Conservation (phyloP, 768 basidiomycete species). For the Mycena haematopus region DNA sequence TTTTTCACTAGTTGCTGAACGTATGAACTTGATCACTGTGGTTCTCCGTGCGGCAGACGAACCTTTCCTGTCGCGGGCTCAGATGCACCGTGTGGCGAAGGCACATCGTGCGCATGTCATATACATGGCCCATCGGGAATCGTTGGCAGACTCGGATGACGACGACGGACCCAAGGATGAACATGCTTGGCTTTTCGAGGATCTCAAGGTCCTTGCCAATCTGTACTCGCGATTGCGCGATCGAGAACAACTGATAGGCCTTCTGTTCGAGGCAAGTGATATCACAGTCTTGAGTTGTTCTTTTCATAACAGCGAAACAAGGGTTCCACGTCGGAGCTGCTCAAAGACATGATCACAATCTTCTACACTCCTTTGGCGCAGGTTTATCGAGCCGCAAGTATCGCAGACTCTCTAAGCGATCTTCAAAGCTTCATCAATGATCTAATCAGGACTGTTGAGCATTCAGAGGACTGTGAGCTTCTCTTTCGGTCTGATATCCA, state of each 20-base stretch:
- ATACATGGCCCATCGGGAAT: slow-evolving; percentile 69
- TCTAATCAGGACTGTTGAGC: slow-evolving; percentile 92
- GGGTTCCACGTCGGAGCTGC: slow-evolving; percentile 93
- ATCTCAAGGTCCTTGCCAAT: slow-evolving; percentile 79
- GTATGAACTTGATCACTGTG: slow-evolving; percentile 76
- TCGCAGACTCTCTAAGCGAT: slow-evolving; percentile 91
- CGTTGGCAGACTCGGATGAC: slow-evolving; percentile 83
- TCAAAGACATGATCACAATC: slow-evolving; percentile 99
- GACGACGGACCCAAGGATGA: slow-evolving; percentile 94
- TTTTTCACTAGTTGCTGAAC: slow-evolving; percentile 57
- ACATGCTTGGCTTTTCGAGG: slow-evolving; percentile 96
- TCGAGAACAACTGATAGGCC: slow-evolving; percentile 87
- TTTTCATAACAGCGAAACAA: slow-evolving; percentile 38
- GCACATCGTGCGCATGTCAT: slow-evolving; percentile 78
- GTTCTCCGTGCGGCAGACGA: slow-evolving; percentile 81
- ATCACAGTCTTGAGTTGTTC: background rate
- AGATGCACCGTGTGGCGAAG: slow-evolving; percentile 81
- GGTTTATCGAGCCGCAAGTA: slow-evolving; percentile 96
- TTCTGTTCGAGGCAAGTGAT: slow-evolving; percentile 89
- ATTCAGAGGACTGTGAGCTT: slow-evolving; percentile 83
- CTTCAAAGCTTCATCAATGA: slow-evolving; percentile 95
- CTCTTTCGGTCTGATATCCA: background rate
- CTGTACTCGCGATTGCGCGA: slow-evolving; percentile 84
- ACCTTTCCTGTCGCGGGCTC: slow-evolving; percentile 75
- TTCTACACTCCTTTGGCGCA: slow-evolving; percentile 97